Evolutionary conservation across 345 rosid species (phyloP).

Genomic region (Geranium brycei): DNA sequence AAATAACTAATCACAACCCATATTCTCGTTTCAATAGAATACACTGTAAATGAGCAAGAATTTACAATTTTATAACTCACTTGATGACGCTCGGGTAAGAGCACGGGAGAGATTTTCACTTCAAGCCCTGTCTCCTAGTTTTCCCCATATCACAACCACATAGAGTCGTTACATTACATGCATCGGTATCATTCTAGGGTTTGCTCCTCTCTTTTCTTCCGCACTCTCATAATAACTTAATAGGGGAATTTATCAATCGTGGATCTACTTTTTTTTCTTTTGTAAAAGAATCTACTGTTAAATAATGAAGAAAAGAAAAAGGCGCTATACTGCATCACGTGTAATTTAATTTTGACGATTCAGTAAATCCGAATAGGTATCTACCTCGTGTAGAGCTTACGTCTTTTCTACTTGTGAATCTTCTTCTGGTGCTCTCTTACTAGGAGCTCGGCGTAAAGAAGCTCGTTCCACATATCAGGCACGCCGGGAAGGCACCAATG

Average conservation of each 20-base stretch:
- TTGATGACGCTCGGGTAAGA: no score
- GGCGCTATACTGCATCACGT: conserved; percentile 10
- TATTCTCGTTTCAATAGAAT: conserved; percentile 1
- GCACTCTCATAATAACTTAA: conserved; percentile 6
- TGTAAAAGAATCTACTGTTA: conserved; percentile 8
- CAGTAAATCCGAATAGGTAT: not conserved
- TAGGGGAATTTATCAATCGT: not conserved
- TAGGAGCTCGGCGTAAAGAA: conserved; percentile 62
- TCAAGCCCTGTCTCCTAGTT: no score
- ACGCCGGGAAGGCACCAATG: conserved; percentile 99
- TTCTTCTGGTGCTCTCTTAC: conserved; percentile 34
- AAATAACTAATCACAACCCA: not conserved
- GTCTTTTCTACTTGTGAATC: not conserved
- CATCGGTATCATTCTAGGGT: not conserved
- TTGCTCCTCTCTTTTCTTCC: not conserved
- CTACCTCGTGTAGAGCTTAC: conserved; percentile 5
- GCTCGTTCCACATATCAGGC: conserved; percentile 87
- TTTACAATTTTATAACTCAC: conserved; percentile 12
- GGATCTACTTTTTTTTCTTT: conserved; percentile 6
- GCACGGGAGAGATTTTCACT: not conserved
- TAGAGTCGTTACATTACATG: not conserved
- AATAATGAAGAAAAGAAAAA: conserved; percentile 7
- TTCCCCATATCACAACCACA: not conserved
- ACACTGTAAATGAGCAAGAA: not conserved
- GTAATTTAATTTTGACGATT: not conserved